phyloP scores from a whole-genome alignment of 768 basidiomycete species.

The Auricularia sp. region DNA sequence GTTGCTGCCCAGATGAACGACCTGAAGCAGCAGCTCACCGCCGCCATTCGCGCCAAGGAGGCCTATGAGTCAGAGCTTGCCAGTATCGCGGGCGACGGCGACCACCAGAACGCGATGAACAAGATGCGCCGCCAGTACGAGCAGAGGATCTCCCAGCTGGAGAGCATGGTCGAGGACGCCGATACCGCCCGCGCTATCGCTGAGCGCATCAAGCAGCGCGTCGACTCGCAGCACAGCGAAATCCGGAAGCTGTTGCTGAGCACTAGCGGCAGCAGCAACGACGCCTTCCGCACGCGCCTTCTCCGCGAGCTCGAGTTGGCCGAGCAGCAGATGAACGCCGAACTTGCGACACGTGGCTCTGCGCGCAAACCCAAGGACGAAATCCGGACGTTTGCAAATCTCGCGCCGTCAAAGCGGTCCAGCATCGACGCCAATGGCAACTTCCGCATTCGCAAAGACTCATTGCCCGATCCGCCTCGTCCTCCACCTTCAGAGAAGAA shows the following conservation, averaged over 20 bases:
- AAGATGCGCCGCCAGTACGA: slow-evolving; percentile 58
- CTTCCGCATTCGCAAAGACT: slow-evolving; percentile 26
- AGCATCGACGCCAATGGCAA: slow-evolving; percentile 20
- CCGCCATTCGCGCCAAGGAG: slow-evolving; percentile 51
- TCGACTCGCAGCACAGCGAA: slow-evolving; percentile 62
- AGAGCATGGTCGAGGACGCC: slow-evolving; percentile 49
- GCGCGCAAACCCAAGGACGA: slow-evolving; percentile 16
- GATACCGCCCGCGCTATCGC: slow-evolving; percentile 40
- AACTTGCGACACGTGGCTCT: slow-evolving; percentile 31
- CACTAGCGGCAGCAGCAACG: slow-evolving; percentile 42
- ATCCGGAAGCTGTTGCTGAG: slow-evolving; percentile 54
- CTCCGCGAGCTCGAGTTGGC: slow-evolving; percentile 52
- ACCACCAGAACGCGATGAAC: slow-evolving; percentile 41
- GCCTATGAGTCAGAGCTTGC: slow-evolving; percentile 58
- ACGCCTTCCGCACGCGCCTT: slow-evolving; percentile 49
- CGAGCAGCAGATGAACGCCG: slow-evolving; percentile 47
- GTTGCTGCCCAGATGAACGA: slow-evolving; percentile 47
- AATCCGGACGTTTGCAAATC: slow-evolving; percentile 31
- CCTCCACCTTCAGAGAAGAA: slow-evolving; percentile 15
- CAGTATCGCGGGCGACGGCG: slow-evolving; percentile 50
- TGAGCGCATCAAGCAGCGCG: slow-evolving; percentile 46
- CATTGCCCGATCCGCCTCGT: slow-evolving; percentile 24
- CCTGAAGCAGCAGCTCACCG: slow-evolving; percentile 39
- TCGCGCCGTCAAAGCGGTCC: slow-evolving; percentile 39
- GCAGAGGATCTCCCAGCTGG: slow-evolving; percentile 47